Base-by-base conservation (phyloP, 2,329 filamentous ascomycete genomes). In the Dactylonectria estremocensis region DNA sequence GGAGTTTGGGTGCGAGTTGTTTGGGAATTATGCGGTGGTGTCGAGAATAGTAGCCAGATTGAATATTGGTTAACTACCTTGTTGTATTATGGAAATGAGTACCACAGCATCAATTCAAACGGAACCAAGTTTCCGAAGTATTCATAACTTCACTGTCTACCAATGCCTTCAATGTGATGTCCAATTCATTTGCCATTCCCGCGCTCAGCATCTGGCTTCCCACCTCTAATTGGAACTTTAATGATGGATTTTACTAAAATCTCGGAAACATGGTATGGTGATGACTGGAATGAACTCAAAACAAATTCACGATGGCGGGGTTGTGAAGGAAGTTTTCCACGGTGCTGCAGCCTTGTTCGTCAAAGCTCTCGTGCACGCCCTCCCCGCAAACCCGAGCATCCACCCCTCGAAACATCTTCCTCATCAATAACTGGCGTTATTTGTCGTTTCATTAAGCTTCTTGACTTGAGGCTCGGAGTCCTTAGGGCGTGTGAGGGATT, bases 1-100 rank as follows among this genome's bases (percentile, higher is more conserved):
- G 73, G 73, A 75, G 73, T 75, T 75, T 56, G 61, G 70, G 73
- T 62, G 73, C 70, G 73, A 68, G 74, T 74, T 74, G 70, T 63
- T 67, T 75, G 74, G 73, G 69, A 65, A 65, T 64, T 73, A 68
- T 65, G 59, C 64, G 66, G 74, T 55, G 70, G 74, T 73, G 74
- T 72, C 68, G 74, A 71, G 54, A 55, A 52, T 61, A 64, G 67
- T 68, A 69, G 66, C 72, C 64, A 73, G 69, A 67, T 71, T 66
- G 60, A 55, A 69, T 66, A 68, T 69, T 69, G 69, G 68, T 66
- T 69, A 69, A 63, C 61, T 66, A 69, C 65, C 61, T 66, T 64
- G 67, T 55, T 74, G 74, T 69, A 69, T 72, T 68, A 67, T 69
- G 50, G 68, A 69, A 69, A 76, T 75, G 74, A 76, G 70, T 74